Evolutionary conservation across 495 filamentous ascomycete genomes (phyloP).

Genomic region (Amorphotheca resinae): DNA sequence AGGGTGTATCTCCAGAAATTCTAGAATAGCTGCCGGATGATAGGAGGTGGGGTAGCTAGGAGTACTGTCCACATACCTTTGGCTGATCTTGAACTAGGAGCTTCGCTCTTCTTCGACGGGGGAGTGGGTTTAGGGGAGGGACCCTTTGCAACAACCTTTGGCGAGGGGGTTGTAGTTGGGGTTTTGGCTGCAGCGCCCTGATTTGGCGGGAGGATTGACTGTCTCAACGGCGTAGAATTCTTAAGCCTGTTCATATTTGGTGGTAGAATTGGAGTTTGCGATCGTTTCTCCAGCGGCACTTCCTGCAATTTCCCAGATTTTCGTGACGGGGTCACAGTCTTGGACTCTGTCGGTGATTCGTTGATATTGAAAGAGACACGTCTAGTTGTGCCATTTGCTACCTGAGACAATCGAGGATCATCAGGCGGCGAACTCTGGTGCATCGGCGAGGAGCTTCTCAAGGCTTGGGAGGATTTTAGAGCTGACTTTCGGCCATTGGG

Average conservation of each 20-base stretch:
- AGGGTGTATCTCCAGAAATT: not conserved
- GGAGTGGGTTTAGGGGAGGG: not conserved
- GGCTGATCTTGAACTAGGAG: not conserved
- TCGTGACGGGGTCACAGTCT: no score
- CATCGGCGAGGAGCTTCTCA: conserved; percentile 9
- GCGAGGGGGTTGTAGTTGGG: not conserved
- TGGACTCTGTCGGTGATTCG: not conserved
- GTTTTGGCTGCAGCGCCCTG: not conserved
- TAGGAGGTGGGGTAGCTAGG: no score
- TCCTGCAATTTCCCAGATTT: not conserved
- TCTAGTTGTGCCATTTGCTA: not conserved
- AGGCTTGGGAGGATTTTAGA: conserved; percentile 12
- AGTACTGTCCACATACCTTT: not conserved
- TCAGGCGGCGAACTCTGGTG: not conserved
- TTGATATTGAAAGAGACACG: conserved; percentile 9
- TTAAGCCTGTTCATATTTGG: not conserved
- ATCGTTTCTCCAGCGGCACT: not conserved
- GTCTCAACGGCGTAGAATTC: no score
- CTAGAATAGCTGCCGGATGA: no score
- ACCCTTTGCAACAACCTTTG: not conserved
- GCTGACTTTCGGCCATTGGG: conserved; percentile 12
- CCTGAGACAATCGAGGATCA: conserved; percentile 3
- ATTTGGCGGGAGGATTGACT: not conserved
- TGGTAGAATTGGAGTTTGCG: not conserved
- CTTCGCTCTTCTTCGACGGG: not conserved